Evolutionary conservation across 495 filamentous ascomycete species (phyloP).

Genomic region (Xanthoparmelia taractica): DNA sequence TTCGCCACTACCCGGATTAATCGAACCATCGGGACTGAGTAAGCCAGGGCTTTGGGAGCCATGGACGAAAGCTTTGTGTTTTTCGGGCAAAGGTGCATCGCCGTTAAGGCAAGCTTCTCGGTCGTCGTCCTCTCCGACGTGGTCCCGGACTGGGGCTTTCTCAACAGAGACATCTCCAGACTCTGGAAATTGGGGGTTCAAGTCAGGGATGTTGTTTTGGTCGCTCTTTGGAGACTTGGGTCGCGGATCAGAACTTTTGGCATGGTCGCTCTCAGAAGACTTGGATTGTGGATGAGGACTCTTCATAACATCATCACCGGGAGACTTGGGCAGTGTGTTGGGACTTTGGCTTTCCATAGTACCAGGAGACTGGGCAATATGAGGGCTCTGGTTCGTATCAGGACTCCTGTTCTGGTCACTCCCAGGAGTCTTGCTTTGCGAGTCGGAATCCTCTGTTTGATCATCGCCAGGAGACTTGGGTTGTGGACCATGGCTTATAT

Average conservation of each 20-base stretch:
- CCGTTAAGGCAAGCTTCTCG: not conserved
- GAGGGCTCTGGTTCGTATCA: no score
- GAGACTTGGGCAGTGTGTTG: no score
- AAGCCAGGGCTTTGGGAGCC: no score
- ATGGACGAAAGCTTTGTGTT: not conserved
- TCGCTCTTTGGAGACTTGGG: no score
- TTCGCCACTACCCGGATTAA: not conserved
- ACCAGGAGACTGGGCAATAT: no score
- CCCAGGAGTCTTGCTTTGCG: not conserved
- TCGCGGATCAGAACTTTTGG: not conserved
- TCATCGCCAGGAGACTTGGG: not conserved
- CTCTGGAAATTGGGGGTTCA: not conserved
- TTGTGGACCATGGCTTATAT: not conserved
- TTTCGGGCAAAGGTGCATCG: not conserved
- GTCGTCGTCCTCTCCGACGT: not conserved
- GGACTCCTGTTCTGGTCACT: not conserved
- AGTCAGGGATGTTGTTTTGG: no score
- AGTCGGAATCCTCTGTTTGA: not conserved
- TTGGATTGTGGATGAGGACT: not conserved
- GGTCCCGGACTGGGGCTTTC: not conserved
- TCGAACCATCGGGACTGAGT: not conserved
- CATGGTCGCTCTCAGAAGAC: not conserved
- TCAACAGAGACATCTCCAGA: not conserved
- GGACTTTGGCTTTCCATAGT: no score
- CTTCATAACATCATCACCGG: no score